Conservation (phyloP, 2,329 filamentous ascomycete genomes). For the Neofusicoccum umdonicola region DNA sequence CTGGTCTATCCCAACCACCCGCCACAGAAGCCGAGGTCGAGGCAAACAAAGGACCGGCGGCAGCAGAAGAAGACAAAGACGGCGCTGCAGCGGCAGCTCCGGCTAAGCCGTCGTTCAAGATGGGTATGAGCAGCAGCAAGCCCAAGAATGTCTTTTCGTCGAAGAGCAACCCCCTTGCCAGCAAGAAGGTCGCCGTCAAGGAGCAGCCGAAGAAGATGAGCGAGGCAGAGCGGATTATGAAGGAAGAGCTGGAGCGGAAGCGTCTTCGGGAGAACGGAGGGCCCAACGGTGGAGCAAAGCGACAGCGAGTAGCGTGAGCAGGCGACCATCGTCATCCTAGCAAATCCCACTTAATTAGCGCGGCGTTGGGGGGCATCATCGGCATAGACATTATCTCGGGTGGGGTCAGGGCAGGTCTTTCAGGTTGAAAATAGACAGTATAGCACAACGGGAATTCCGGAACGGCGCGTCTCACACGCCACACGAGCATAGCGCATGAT, state of each 20-base stretch:
- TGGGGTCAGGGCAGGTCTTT: neutral
- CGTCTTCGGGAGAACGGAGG: slow-evolving; percentile 28
- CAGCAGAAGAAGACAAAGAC: slow-evolving; percentile 22
- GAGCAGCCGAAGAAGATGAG: slow-evolving; percentile 79
- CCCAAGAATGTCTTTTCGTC: slow-evolving; percentile 61
- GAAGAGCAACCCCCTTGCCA: slow-evolving; percentile 61
- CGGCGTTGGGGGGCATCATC: neutral
- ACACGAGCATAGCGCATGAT: neutral
- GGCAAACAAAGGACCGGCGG: slow-evolving; percentile 36
- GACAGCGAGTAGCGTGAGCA: slow-evolving; percentile 8
- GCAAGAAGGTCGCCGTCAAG: slow-evolving; percentile 59
- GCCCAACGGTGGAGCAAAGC: neutral
- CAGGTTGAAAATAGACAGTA: neutral
- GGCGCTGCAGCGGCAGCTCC: slow-evolving; percentile 19
- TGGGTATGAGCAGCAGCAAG: slow-evolving; percentile 2
- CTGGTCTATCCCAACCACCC: neutral
- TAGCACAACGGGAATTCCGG: neutral
- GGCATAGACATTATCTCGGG: neutral
- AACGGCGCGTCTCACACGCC: neutral
- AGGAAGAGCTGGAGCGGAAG: slow-evolving; percentile 50
- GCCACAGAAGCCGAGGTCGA: slow-evolving; percentile 11
- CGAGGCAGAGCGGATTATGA: slow-evolving; percentile 86
- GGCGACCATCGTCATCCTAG: neutral
- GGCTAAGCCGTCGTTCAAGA: slow-evolving; percentile 21
- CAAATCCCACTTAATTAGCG: neutral